Percentiles rank a stretch among this genome's conserved stretches.
Evolutionary conservation across 768 basidiomycete genomes (phyloP).

Genomic region (Suillus weaverae): DNA sequence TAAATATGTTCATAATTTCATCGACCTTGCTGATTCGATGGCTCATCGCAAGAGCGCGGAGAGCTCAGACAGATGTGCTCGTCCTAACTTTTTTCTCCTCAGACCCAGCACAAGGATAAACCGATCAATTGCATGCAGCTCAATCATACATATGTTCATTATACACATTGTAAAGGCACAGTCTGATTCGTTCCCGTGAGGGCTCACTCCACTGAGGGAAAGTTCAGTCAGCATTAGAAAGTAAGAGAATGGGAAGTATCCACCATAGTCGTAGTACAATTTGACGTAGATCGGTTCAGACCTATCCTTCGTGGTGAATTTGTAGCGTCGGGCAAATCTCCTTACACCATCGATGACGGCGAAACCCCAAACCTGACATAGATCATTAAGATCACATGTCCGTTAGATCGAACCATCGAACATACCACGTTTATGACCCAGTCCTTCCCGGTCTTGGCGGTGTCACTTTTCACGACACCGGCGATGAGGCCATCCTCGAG

Average conservation of each 20-base stretch:
- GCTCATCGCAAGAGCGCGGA: neutral
- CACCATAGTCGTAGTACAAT: conserved; percentile 3
- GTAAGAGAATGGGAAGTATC: neutral
- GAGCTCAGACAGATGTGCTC: neutral
- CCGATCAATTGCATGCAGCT: no score
- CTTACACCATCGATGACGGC: conserved; percentile 51
- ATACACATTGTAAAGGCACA: neutral
- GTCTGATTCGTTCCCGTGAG: neutral
- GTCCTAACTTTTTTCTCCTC: neutral
- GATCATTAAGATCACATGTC: neutral
- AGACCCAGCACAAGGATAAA: neutral
- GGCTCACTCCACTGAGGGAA: neutral
- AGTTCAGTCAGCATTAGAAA: neutral
- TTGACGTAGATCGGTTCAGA: neutral
- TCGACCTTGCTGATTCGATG: neutral
- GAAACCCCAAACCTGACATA: conserved; percentile 53
- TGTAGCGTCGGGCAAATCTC: conserved; percentile 53
- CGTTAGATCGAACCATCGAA: neutral
- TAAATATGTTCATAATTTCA: neutral
- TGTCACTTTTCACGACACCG: conserved; percentile 49
- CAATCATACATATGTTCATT: neutral
- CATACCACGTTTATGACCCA: conserved; percentile 63
- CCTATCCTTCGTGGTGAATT: conserved; percentile 42
- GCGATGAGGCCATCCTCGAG: conserved; percentile 31
- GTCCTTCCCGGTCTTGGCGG: conserved; percentile 51